Percentiles rank a stretch among this genome's conserved stretches.
These are phyloP conservation scores for Bipolaris gigantea DNA, from an alignment of 2,329 filamentous ascomycete species.

Conservation along the genomic window DNA sequence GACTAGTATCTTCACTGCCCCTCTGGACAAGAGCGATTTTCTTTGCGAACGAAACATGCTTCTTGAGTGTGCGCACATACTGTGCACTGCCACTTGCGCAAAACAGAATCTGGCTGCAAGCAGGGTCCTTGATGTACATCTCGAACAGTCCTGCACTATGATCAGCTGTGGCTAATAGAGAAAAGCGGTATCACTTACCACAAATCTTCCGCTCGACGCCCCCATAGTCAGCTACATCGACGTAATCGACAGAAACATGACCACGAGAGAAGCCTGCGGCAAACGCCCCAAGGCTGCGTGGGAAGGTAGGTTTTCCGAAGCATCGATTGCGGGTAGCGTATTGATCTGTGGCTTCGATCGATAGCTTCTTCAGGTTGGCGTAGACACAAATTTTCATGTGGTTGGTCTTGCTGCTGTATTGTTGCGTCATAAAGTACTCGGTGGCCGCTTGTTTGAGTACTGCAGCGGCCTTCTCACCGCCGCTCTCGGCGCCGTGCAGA, in stretches of 20 bases:
- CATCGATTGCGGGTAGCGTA: not conserved
- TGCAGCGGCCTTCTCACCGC: not conserved
- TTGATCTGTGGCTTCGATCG: not conserved
- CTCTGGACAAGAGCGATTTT: not conserved
- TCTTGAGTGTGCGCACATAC: not conserved
- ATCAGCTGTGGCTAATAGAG: not conserved
- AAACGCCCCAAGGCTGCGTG: not conserved
- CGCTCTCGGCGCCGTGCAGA: not conserved
- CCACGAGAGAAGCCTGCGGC: conserved; percentile 6
- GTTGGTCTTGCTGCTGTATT: not conserved
- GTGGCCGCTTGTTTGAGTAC: not conserved
- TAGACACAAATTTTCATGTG: not conserved
- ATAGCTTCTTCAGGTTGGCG: not conserved
- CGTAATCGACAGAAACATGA: not conserved
- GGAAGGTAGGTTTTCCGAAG: not conserved
- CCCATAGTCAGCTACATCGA: conserved; percentile 1
- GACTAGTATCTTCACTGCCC: not conserved
- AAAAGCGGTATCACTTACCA: not conserved
- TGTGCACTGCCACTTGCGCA: not conserved
- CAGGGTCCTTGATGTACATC: not conserved
- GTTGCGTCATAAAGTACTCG: not conserved
- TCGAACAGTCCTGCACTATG: not conserved
- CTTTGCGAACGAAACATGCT: not conserved
- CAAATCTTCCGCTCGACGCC: conserved; percentile 4
- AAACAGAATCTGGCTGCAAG: not conserved